These are phyloP conservation scores for Clavariopsis aquatica DNA, from an alignment of 495 filamentous ascomycete genomes.

Conservation along the genomic window DNA sequence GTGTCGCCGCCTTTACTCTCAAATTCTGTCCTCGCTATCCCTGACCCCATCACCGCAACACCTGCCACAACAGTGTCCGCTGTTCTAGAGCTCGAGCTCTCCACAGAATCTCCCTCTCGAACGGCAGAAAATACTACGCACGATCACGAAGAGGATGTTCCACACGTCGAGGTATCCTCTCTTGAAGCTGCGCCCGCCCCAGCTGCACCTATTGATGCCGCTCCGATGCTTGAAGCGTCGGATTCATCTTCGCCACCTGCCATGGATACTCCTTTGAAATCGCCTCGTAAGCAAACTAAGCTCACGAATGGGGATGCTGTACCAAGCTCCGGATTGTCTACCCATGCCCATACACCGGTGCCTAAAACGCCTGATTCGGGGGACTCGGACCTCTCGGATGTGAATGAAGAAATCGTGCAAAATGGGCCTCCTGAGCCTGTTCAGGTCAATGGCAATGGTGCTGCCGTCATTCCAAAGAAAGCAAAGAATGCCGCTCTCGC, in stretches of 20 bases:
- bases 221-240: conserved; percentile 2
- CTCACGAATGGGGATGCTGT: conserved; percentile 1
- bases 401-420: conserved; percentile 36
- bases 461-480: conserved; percentile 13
- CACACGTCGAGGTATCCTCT: neutral
- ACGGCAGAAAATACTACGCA: neutral
- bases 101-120: neutral
- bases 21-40: neutral
- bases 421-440: conserved; percentile 21
- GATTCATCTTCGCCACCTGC: conserved; percentile 11
- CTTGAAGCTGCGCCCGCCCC: neutral
- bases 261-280: conserved; percentile 9
- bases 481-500: conserved; percentile 17
- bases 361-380: conserved; percentile 14
- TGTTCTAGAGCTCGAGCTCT: neutral
- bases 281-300: conserved; percentile 11
- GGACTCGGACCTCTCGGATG: conserved; percentile 37
- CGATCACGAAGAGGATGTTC: neutral
- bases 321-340: neutral
- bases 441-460: conserved; percentile 12
- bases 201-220: neutral
- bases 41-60: neutral
- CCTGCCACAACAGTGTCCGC: neutral
- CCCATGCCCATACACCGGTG: neutral
- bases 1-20: neutral